Conservation (phyloP, 2,329 filamentous ascomycete species). For the Aureobasidium musti region DNA sequence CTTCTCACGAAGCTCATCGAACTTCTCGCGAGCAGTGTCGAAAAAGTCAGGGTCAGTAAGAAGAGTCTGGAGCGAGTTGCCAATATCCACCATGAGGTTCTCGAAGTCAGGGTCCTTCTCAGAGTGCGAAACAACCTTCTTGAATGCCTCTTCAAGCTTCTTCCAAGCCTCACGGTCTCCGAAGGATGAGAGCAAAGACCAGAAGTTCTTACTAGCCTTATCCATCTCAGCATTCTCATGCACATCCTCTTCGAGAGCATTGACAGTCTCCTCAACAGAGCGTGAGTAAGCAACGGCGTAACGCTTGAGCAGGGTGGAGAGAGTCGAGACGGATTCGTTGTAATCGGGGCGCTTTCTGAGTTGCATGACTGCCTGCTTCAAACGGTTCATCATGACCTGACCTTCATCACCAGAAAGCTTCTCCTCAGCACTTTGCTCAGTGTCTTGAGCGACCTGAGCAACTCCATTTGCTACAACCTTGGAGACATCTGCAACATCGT, state of each 20-base stretch:
- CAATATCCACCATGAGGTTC: slow-evolving; percentile 69
- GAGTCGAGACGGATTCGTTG: slow-evolving; percentile 76
- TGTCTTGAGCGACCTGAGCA: slow-evolving; percentile 56
- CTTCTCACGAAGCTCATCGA: slow-evolving; percentile 60
- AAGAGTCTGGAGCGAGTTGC: slow-evolving; percentile 74
- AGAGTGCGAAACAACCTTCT: slow-evolving; percentile 71
- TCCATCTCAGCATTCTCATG: slow-evolving; percentile 74
- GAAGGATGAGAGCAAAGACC: slow-evolving; percentile 76
- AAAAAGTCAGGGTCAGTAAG: slow-evolving; percentile 86
- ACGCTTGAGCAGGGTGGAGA: slow-evolving; percentile 72
- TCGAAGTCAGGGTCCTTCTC: slow-evolving; percentile 82
- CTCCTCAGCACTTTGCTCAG: slow-evolving; percentile 69
- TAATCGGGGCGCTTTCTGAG: slow-evolving; percentile 79
- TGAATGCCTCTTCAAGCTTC: slow-evolving; percentile 67
- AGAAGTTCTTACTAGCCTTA: slow-evolving; percentile 74
- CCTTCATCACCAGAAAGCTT: slow-evolving; percentile 73
- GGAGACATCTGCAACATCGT: slow-evolving; percentile 48
- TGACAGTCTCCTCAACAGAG: slow-evolving; percentile 66
- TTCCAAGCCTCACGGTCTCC: slow-evolving; percentile 75
- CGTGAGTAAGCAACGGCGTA: slow-evolving; percentile 79
- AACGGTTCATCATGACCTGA: slow-evolving; percentile 69
- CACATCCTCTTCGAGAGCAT: slow-evolving; percentile 68
- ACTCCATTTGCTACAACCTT: slow-evolving; percentile 51
- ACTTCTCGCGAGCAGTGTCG: slow-evolving; percentile 68
- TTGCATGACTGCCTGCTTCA: slow-evolving; percentile 74